These are phyloP conservation scores for Allantophomopsis lycopodina DNA, from an alignment of 2,329 filamentous ascomycete genomes.

Conservation along the genomic window DNA sequence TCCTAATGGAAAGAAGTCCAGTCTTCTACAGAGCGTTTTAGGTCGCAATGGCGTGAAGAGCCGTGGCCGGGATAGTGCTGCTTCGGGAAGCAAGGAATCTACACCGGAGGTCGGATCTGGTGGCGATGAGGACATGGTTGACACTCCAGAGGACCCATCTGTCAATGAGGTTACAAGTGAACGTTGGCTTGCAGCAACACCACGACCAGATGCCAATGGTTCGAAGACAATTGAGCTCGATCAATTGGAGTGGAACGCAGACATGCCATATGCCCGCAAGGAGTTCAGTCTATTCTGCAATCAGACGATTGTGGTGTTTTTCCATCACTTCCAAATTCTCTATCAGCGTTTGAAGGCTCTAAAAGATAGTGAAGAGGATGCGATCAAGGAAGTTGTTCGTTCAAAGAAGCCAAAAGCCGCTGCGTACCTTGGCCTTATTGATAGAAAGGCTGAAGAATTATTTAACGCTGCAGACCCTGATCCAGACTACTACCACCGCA, in stretches of 20 bases:
- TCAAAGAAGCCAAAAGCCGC: slow-evolving; percentile 69
- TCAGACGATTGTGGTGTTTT: slow-evolving; percentile 84
- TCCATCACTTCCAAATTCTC: slow-evolving; percentile 83
- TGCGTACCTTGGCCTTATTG: slow-evolving; percentile 68
- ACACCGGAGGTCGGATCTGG: slow-evolving; percentile 73
- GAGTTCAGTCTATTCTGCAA: slow-evolving; percentile 89
- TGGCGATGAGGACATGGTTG: slow-evolving; percentile 62
- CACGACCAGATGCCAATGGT: slow-evolving; percentile 37
- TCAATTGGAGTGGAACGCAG: slow-evolving; percentile 54
- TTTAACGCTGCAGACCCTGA: slow-evolving; percentile 42
- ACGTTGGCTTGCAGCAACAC: slow-evolving; percentile 49
- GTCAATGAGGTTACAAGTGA: slow-evolving; percentile 51
- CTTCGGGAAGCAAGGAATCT: slow-evolving; percentile 71
- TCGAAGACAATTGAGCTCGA: slow-evolving; percentile 41
- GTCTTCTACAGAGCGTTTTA: slow-evolving; percentile 74
- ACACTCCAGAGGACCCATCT: slow-evolving; percentile 40
- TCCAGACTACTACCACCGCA: slow-evolving; percentile 68
- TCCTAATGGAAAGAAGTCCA: slow-evolving; percentile 57
- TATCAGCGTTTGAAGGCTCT: slow-evolving; percentile 74
- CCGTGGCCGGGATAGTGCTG: slow-evolving; percentile 64
- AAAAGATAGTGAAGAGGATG: slow-evolving; percentile 65
- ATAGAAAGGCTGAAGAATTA: slow-evolving; percentile 71
- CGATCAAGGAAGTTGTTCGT: slow-evolving; percentile 59
- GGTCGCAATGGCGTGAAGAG: slow-evolving; percentile 59
- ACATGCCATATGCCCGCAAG: slow-evolving; percentile 68